Conservation (phyloP, 768 basidiomycete species). For the Boletales sp. region DNA sequence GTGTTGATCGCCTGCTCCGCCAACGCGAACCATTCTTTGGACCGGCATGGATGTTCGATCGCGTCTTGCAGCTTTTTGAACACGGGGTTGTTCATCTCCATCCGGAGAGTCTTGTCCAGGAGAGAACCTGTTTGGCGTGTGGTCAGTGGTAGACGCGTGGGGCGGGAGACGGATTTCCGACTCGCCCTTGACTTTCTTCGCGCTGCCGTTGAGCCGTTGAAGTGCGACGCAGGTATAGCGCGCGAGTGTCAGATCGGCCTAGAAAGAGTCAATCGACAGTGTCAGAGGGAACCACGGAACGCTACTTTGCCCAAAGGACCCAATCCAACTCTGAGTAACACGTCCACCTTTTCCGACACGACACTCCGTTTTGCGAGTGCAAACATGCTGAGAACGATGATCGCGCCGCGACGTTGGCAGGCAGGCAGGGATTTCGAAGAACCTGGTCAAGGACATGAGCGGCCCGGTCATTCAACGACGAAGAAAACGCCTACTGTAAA, state of each 20-base stretch:
- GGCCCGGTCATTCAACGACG: not conserved
- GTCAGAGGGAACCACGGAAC: not conserved
- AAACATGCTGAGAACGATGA: slow-evolving; percentile 96
- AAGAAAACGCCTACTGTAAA: slow-evolving; percentile 67
- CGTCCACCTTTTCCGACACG: slow-evolving; percentile 80
- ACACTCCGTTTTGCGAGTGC: slow-evolving; percentile 78
- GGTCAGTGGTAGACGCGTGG: not conserved
- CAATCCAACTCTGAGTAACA: slow-evolving; percentile 81
- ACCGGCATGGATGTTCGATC: slow-evolving; percentile 76
- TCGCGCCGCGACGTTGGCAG: slow-evolving; percentile 87
- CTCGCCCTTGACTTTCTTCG: slow-evolving; percentile 98
- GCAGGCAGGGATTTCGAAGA: slow-evolving; percentile 71
- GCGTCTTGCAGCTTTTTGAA: slow-evolving; percentile 80
- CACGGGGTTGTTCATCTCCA: slow-evolving; percentile 83
- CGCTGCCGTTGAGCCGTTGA: slow-evolving; percentile 88
- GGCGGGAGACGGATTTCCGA: slow-evolving; percentile 1
- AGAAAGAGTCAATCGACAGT: not conserved
- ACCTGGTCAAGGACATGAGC: slow-evolving; percentile 41
- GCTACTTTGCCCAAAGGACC: slow-evolving; percentile 79
- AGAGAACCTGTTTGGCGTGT: slow-evolving; percentile 63
- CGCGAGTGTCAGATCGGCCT: slow-evolving; percentile 88
- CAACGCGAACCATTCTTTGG: slow-evolving; percentile 94
- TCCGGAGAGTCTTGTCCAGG: slow-evolving; percentile 77
- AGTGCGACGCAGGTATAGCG: slow-evolving; percentile 92
- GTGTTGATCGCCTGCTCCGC: slow-evolving; percentile 97